Conservation (phyloP, 1,139 yeast genomes). For the Debaryomyces sp. region DNA sequence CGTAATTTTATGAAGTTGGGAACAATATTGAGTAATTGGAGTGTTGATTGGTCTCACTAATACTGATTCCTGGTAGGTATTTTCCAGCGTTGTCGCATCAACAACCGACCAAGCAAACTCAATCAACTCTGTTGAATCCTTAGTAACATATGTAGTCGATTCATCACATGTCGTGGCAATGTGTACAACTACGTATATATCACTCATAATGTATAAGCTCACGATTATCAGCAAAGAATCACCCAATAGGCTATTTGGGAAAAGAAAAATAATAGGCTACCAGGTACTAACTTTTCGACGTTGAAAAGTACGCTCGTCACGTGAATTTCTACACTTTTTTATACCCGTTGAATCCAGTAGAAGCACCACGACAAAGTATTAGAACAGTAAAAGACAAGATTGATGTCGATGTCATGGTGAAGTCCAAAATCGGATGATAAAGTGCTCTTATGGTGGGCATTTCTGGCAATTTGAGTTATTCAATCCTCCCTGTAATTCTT, state of each 20-base stretch:
- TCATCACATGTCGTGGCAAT: conserved; percentile 74
- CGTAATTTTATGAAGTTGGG: conserved; percentile 53
- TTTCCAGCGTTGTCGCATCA: conserved; percentile 38
- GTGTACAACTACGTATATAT: conserved; percentile 63
- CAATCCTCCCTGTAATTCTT: too few relatives aligned
- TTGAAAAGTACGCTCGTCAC: conserved; percentile 7
- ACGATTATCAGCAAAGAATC: neutral
- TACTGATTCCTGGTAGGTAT: conserved; percentile 41
- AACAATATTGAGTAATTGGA: conserved; percentile 67
- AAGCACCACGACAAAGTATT: neutral
- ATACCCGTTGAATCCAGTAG: neutral
- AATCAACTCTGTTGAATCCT: conserved; percentile 66
- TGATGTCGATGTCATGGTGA: neutral
- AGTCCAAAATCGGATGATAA: too few relatives aligned
- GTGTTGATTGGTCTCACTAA: conserved; percentile 67
- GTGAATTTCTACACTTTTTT: conserved; percentile 6
- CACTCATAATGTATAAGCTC: conserved; percentile 43
- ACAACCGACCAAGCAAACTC: conserved; percentile 68
- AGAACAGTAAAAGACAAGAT: neutral
- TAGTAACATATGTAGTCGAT: conserved; percentile 56
- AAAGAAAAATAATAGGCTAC: conserved; percentile 1
- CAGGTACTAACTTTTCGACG: conserved; percentile 6
- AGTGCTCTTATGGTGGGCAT: neutral
- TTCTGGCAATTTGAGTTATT: neutral
- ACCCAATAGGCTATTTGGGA: conserved; percentile 3